These are phyloP conservation scores for Raphanus hybrid DNA, from an alignment of 441 rosid genomes.

Conservation along the genomic window DNA sequence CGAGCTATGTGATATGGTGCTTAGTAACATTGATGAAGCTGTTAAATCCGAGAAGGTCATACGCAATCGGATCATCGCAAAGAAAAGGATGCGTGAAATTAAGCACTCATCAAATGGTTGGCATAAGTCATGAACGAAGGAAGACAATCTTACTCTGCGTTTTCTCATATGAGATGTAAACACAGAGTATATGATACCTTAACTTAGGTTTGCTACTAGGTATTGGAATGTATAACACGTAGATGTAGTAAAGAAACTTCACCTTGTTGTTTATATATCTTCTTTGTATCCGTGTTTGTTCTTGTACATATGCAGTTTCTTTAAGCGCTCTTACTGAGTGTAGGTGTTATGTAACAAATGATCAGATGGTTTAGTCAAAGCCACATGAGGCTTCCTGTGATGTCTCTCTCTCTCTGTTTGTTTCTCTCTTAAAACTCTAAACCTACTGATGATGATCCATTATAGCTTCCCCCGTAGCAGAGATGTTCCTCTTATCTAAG, in stretches of 20 bases:
- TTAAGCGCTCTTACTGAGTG: background rate
- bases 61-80: conserved; percentile 52
- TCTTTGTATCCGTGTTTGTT: background rate
- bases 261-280: background rate
- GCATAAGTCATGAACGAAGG: conserved; percentile 45
- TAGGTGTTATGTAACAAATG: conserved; percentile 6
- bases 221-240: conserved; percentile 23
- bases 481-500: conserved; percentile 21
- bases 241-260: conserved; percentile 4
- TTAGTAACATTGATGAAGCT: conserved; percentile 62
- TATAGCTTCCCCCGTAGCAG: conserved; percentile 35
- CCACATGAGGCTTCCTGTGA: conserved; percentile 15
- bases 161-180: background rate
- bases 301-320: conserved; percentile 11
- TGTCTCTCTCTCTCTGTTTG: background rate
- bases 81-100: conserved; percentile 46
- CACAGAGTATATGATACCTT: background rate
- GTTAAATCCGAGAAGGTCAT: conserved; percentile 57
- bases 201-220: conserved; percentile 26
- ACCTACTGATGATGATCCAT: conserved; percentile 34
- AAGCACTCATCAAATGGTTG: conserved; percentile 70
- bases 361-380: conserved; percentile 14
- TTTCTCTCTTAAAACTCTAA: background rate
- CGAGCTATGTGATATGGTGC: conserved; percentile 62
- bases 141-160: background rate